Base-by-base conservation (phyloP, 495 filamentous ascomycete genomes). In the Sordaria brevicollis region DNA sequence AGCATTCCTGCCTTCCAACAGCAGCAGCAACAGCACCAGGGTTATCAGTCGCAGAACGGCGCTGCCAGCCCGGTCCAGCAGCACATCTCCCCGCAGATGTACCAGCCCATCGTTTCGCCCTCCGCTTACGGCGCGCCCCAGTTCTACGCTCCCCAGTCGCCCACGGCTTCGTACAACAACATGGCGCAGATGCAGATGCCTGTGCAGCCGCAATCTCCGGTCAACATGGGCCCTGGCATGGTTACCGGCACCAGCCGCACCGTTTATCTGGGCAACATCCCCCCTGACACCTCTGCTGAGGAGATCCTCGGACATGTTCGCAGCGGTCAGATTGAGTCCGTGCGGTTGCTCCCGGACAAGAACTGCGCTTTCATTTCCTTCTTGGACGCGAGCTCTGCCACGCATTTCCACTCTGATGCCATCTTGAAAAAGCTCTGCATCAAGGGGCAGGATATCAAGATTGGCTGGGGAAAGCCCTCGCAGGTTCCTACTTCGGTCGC, bases 341-440 rank as follows among this genome's bases (percentile, higher is more conserved):
- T 98, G 39, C 89, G 95, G 71, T 85, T 98, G 72, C 87, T 99
- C 38, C 92, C 94, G 19, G 95, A 99, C 82, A 99, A 98, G 91
- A 99, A 98, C 84, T 99, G 95, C 80, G 95, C 95, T 71, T 99
- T 99, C 84, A 99, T 99, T 76, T 99, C 95, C 13, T 99, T 99
- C 82, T 84, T 98, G 72, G 95, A 99, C 76, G 92, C 93, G 72
- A 94, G 92, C 82, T 97, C 96, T 34, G 95, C 95, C 65, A 97
- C 93, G 29, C 95, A 99, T 79, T 99, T 99, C 82, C 95, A 99
- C 83, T 99, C 95, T 34, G 95, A 99, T 85, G 95, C 95, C 69
- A 98, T 99, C 76, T 87, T 99, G 86, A 99, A 99, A 86, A 98
- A 98, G 83, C 87, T 99, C 74, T 91, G 94, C 70, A 95, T 99